Evolutionary conservation across 495 filamentous ascomycete species (phyloP), one percentile per base, ranked within the genome.

Genomic region (Oleoguttula mirabilis): DNA sequence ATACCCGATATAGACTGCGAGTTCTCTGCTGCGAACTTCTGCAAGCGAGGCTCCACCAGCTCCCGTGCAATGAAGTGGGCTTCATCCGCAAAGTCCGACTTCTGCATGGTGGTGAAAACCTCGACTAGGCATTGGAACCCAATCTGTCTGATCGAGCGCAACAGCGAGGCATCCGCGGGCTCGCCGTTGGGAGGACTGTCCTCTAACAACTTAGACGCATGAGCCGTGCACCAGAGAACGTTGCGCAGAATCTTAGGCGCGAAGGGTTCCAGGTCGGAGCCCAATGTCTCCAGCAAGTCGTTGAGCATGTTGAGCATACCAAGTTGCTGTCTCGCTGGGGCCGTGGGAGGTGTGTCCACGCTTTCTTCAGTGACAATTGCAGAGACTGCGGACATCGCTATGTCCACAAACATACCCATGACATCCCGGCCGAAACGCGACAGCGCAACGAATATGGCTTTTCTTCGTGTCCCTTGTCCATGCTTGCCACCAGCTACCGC

Each of bases 281-380:
- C 83, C 19, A 95, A 70, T 22, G 86, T 82, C 19, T 79, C 77
- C 47, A 94, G 75, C 55, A 96, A 72, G n/a, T 85, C 77, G 39
- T 87, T 79, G 32, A 90, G 67, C 84, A 96, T 88, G 55, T 87
- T 87, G 31, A 94, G 58, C 48, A 94, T 66, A 59, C 90, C 90
- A 39, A 86, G 66, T 54, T 94, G 88, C 62, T 86, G 88, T 47
- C 87, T 73, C 12, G 68, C 63, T 17, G 69, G 74, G 2, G 84
- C 14, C 3, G 30, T 43, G 3, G 24, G 20, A 4, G 6, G 11
- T 1, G 14, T 3, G 12, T n/a, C 52, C 0, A 64, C 44, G 14
- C 2, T 25, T 20, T 62, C 52, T 22, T 70, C 60, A 20, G 80
- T 65, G 0, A 72, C 42, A 1, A 10, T 17, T 10, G 70, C 64